Evolutionary conservation across 2,329 filamentous ascomycete species (phyloP), one percentile per base, ranked within the genome.

Genomic region (Ramichloridium luteum): DNA sequence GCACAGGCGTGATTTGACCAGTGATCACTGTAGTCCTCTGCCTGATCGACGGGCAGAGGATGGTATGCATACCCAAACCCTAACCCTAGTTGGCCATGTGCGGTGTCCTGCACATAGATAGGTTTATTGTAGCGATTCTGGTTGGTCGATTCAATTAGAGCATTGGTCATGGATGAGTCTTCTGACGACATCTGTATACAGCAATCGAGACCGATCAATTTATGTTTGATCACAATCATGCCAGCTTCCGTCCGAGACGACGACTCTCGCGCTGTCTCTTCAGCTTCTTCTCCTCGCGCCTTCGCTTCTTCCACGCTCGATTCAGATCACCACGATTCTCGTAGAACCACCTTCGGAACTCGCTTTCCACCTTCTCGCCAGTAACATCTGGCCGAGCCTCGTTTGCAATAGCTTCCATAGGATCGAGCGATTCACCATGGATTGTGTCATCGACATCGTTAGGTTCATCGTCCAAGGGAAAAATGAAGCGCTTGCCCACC

Each of bases 331-430:
- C 64, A 3, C 64, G 49, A 28, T 65, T 58, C 40, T 66, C 62
- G 51, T 60, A 77, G 48, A 77, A 77, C 64, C 69, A 73, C 47
- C 74, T 72, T 4, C 62, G 54, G 45, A 76, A 77, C 20, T 72
- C 70, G 32, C 66, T 72, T 38, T 75, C 67, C 4, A 57, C 55
- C 44, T 17, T 14, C 31, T 40, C 33, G 12, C 32, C 35, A 6
- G 14, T 23, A 13, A 33, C 27, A n/a, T 34, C 30, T 4, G 25
- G 30, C 6, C 35, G 36, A 18, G 38, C 11, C 34, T 30, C 32
- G 44, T 53, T 11, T 44, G 46, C 15, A 46, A 45, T 5, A 44
- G 15, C 44, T 51, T 42, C 43, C 34, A 28, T 46, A 34, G 45
- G 41, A 6, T 31, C 34, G n/a, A 44, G 40, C 5, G 39, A 36